Percentiles rank a stretch among this genome's conserved stretches.
Evolutionary conservation across 768 basidiomycete genomes (phyloP).

Genomic region (Tephrocybe sp.): DNA sequence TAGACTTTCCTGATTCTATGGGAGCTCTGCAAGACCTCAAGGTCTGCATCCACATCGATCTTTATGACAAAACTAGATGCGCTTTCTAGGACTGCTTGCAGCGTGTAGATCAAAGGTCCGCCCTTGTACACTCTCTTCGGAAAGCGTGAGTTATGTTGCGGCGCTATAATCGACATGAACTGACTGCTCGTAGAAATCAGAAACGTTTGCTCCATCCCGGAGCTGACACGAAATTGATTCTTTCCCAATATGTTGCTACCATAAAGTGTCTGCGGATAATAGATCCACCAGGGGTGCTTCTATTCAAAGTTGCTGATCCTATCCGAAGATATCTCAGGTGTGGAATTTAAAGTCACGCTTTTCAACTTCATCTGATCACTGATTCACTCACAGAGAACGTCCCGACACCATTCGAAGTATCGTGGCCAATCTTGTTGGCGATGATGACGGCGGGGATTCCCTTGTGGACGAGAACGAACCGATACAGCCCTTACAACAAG

Average conservation of each 20-base stretch:
- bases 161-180: not conserved
- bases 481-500: slow-evolving; percentile 70
- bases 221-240: slow-evolving; percentile 89
- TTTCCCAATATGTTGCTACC: slow-evolving; percentile 87
- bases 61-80: not conserved
- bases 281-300: slow-evolving; percentile 89
- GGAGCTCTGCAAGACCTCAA: slow-evolving; percentile 86
- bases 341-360: slow-evolving; percentile 8
- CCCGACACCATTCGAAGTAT: slow-evolving; percentile 94
- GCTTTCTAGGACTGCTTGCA: slow-evolving; percentile 62
- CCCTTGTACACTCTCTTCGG: slow-evolving; percentile 75
- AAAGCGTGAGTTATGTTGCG: slow-evolving; percentile 58
- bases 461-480: slow-evolving; percentile 85
- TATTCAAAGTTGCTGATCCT: slow-evolving; percentile 93
- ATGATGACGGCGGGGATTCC: slow-evolving; percentile 77
- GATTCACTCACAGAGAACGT: slow-evolving; percentile 56
- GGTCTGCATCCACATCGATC: slow-evolving; percentile 35
- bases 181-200: slow-evolving; percentile 55
- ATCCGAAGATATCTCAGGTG: slow-evolving; percentile 88
- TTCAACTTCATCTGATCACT: not conserved
- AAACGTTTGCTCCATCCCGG: slow-evolving; percentile 94
- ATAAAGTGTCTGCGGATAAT: slow-evolving; percentile 89
- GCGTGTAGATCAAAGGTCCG: slow-evolving; percentile 76
- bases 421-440: slow-evolving; percentile 87
- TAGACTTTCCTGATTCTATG: slow-evolving; percentile 88